Percentiles rank a stretch among this genome's conserved stretches.
Evolutionary conservation across 805 yeast species (phyloP).

Genomic region (Cyberlindnera mrakii): DNA sequence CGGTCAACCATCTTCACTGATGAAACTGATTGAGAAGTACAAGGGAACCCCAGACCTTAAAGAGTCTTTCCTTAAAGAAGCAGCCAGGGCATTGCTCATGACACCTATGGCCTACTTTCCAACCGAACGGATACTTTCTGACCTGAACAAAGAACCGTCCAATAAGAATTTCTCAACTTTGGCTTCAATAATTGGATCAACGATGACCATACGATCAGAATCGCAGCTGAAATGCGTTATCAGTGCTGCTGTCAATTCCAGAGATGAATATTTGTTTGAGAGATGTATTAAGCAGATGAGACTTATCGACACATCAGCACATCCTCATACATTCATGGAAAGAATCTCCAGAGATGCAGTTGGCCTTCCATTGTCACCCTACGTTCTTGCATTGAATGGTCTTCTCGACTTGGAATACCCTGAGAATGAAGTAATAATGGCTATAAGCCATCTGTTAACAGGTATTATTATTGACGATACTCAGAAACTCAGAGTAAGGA

Average conservation of each 20-base stretch:
- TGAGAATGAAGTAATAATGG: conserved; percentile 3
- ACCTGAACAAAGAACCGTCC: not conserved
- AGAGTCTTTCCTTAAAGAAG: conserved; percentile 2
- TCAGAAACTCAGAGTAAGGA: conserved; percentile 1
- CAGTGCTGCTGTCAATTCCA: conserved; percentile 3
- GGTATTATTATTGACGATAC: conserved; percentile 1
- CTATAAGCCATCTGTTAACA: conserved; percentile 2
- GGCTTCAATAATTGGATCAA: not conserved
- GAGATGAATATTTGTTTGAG: conserved; percentile 5
- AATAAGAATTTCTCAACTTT: conserved; percentile 9
- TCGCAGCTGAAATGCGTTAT: conserved; percentile 1
- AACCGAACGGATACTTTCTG: not conserved
- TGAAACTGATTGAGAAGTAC: not conserved
- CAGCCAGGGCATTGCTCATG: conserved; percentile 3
- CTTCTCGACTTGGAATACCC: conserved; percentile 2
- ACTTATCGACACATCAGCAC: conserved; percentile 2
- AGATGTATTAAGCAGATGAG: conserved; percentile 1
- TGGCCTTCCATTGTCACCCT: conserved; percentile 1
- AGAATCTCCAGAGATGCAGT: not conserved
- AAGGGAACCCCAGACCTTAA: not conserved
- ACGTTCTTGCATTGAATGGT: conserved; percentile 4
- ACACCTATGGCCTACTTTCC: conserved; percentile 4
- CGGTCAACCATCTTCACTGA: not conserved
- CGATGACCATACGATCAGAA: not conserved
- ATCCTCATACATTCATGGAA: conserved; percentile 4